These are phyloP conservation scores for Coemansia sp. DNA, from an alignment of 192 early-diverging fungal genomes.

Conservation along the genomic window DNA sequence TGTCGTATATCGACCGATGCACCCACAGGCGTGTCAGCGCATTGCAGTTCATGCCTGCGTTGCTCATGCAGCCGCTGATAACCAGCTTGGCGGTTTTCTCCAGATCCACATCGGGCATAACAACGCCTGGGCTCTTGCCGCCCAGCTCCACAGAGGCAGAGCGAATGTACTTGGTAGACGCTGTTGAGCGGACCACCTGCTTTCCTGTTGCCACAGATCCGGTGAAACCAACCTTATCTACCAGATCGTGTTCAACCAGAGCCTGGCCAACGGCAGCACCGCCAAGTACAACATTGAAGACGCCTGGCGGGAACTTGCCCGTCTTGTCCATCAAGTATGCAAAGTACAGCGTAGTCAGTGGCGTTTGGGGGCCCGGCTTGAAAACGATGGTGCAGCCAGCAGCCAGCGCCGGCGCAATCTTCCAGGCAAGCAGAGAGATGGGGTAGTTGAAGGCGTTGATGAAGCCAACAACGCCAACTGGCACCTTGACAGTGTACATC, in stretches of 20 bases:
- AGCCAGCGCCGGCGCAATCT: conserved; percentile 54
- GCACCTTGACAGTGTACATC: conserved; percentile 54
- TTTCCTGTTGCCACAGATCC: conserved; percentile 59
- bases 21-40: conserved; percentile 70
- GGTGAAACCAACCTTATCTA: conserved; percentile 60
- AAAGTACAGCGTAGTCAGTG: conserved; percentile 59
- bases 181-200: conserved; percentile 54
- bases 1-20: conserved; percentile 64
- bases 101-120: conserved; percentile 57
- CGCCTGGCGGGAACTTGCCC: conserved; percentile 52
- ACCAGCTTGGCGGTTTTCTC: conserved; percentile 47
- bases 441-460: conserved; percentile 70
- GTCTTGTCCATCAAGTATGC: conserved; percentile 50
- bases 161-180: conserved; percentile 43
- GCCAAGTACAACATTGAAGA: conserved; percentile 59
- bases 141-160: conserved; percentile 60
- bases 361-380: conserved; percentile 63
- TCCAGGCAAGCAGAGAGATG: conserved; percentile 54
- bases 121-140: conserved; percentile 61
- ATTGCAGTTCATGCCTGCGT: conserved; percentile 78
- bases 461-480: conserved; percentile 55
- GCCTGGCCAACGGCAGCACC: conserved; percentile 51
- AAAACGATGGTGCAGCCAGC: conserved; percentile 56
- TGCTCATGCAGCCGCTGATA: conserved; percentile 57
- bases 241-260: conserved; percentile 47